Evolutionary conservation across 176 grass and related monocot genomes (phyloP), one percentile per base, ranked within the genome.

Genomic region (Bromus sterilis): DNA sequence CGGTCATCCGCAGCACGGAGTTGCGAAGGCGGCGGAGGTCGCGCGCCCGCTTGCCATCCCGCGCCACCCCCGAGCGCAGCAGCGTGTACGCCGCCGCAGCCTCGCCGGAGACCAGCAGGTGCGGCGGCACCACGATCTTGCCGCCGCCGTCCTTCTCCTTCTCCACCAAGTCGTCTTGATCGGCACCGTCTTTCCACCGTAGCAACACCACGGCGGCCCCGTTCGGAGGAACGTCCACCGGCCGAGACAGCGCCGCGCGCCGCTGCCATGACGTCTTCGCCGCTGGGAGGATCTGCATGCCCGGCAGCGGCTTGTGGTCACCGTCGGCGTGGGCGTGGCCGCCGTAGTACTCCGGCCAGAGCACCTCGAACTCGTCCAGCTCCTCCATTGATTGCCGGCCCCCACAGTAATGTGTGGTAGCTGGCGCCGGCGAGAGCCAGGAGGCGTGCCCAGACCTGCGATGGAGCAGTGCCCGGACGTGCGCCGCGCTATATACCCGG

Each of bases 1-100:
- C 91, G 71, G 94, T 97, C 87, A 90, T 92, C 30, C 89, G 80
- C 46, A 89, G 83, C 46, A 94, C 89, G 53, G 72, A 82, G 81
- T 90, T 48, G 71, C 91, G 87, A 4, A 94, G 78, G 25, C 74
- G 81, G 15, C 71, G 78, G 33, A 90, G 82, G 43, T 97, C 94
- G 25, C 94, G 85, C 65, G 85, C 86, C 69, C 94, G 78, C 56
- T 67, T 75, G 48, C 76, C 78, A 36, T 87, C 67, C 76, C 56
- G 72, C 9, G 49, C 49, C 49, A 7, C 49, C 25, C 80, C 90
- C 5, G 75, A 61, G 66, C 80, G 91, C 72, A 93, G 39, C 78
- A 87, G 72, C 75, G 89, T 72, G 82, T 48, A 82, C 46, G 91
- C 75, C 68, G 62, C 25, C 3, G 56, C 12, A 25, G 66, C 14